Conservation (phyloP, 2,329 filamentous ascomycete genomes). For the Cladosporium cucumerinum region DNA sequence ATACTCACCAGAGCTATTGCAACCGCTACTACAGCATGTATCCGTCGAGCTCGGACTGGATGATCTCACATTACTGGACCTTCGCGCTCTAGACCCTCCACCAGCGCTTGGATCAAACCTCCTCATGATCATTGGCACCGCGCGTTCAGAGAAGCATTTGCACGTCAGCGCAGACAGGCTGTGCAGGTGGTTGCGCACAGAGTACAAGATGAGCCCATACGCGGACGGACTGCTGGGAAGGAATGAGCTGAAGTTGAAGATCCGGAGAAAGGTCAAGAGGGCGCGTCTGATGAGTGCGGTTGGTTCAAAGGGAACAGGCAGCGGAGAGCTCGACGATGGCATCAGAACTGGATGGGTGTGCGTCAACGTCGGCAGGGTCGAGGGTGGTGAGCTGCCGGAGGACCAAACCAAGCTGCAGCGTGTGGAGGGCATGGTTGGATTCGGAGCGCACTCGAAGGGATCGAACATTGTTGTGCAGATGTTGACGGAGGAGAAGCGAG, state of each 20-base stretch:
- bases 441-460: conserved; percentile 59
- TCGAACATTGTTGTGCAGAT: conserved; percentile 67
- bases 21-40: conserved; percentile 70
- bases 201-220: conserved; percentile 68
- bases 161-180: conserved; percentile 88
- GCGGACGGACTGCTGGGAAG: conserved; percentile 87
- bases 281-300: conserved; percentile 75
- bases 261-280: conserved; percentile 74
- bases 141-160: conserved; percentile 87
- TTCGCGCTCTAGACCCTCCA: conserved; percentile 79
- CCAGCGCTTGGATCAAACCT: conserved; percentile 83
- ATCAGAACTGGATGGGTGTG: conserved; percentile 95
- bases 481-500: conserved; percentile 67
- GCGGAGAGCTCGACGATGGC: conserved; percentile 70
- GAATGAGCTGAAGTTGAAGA: conserved; percentile 85
- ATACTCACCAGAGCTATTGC: conserved; percentile 67
- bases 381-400: conserved; percentile 63
- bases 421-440: conserved; percentile 67
- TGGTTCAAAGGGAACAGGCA: conserved; percentile 55
- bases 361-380: conserved; percentile 75
- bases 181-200: conserved; percentile 76
- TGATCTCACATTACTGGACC: conserved; percentile 73
- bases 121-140: conserved; percentile 88
- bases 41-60: conserved; percentile 85
- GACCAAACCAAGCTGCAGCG: conserved; percentile 31